A percentile compares a stretch with the other conserved stretches of the same genome.
phyloP scores from a whole-genome alignment of 2,329 filamentous ascomycete species.

The Sarocladium strictum region DNA sequence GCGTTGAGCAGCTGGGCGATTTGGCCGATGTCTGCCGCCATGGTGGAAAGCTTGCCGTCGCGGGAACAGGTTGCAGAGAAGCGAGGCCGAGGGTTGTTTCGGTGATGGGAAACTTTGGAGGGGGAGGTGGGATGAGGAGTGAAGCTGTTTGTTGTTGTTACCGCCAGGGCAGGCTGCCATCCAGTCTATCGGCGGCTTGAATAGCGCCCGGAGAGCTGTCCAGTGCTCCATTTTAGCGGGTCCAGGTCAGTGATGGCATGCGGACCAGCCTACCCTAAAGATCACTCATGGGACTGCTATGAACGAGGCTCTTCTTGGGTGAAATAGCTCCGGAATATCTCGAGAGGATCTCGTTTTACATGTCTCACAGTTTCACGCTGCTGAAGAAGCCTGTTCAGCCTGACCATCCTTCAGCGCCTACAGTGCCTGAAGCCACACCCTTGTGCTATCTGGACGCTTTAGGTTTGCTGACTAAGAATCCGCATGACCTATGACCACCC shows the following conservation, averaged over 20 bases:
- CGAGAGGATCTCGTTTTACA: no score
- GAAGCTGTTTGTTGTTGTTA: slow-evolving; percentile 5
- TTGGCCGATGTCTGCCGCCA: slow-evolving; percentile 51
- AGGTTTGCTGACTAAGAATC: not conserved
- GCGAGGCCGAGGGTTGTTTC: not conserved
- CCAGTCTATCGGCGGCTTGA: no score
- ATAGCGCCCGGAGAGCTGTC: not conserved
- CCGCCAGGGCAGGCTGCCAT: no score
- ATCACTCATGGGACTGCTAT: no score
- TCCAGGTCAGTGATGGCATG: not conserved
- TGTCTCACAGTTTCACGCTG: no score
- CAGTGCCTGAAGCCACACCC: no score
- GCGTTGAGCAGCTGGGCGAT: slow-evolving; percentile 83
- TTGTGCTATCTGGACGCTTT: not conserved
- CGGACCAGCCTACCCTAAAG: not conserved
- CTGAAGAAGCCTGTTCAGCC: no score
- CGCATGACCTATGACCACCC: not conserved
- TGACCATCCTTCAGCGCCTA: no score
- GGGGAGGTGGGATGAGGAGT: slow-evolving; percentile 1
- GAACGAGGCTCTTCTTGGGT: no score
- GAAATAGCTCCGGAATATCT: no score
- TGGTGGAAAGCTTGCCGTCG: slow-evolving; percentile 27
- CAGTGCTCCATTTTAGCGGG: not conserved
- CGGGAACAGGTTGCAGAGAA: slow-evolving; percentile 12
- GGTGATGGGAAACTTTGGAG: slow-evolving; percentile 4